Conservation (phyloP, 495 filamentous ascomycete species). For the Lasiosphaeria ovina region DNA sequence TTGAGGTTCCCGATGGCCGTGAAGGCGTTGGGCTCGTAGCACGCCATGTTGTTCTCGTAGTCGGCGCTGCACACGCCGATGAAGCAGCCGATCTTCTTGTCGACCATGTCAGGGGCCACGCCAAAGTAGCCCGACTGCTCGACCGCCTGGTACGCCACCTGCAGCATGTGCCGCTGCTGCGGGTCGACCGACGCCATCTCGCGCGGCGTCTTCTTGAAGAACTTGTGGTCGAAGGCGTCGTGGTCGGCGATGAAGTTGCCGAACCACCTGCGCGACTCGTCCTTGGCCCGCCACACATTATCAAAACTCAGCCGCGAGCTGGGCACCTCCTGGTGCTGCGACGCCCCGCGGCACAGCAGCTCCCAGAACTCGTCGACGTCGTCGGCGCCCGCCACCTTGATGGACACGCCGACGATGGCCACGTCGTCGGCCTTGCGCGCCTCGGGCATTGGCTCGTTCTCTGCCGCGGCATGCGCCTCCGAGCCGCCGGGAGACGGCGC, state of each 20-base stretch:
- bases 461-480: background rate
- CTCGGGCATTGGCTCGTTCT: background rate
- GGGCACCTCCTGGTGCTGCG: slow-evolving; percentile 5
- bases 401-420: slow-evolving; percentile 41
- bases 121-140: slow-evolving; percentile 58
- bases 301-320: slow-evolving; percentile 39
- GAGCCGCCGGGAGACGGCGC: background rate
- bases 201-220: slow-evolving; percentile 55
- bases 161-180: slow-evolving; percentile 70
- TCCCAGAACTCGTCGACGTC: slow-evolving; percentile 10
- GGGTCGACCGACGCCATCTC: slow-evolving; percentile 65
- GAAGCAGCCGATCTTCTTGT: slow-evolving; percentile 23
- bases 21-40: slow-evolving; percentile 44
- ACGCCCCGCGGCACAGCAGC: background rate
- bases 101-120: background rate
- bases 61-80: slow-evolving; percentile 30
- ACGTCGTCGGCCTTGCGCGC: slow-evolving; percentile 17
- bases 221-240: slow-evolving; percentile 48
- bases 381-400: slow-evolving; percentile 36
- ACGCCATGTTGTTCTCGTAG: slow-evolving; percentile 33
- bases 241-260: slow-evolving; percentile 41
- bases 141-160: slow-evolving; percentile 76
- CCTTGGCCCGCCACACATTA: slow-evolving; percentile 51
- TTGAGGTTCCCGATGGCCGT: slow-evolving; percentile 16
- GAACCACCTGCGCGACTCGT: slow-evolving; percentile 5